Base-by-base conservation (phyloP, 2,329 filamentous ascomycete species). In the Orbilia javanica region DNA sequence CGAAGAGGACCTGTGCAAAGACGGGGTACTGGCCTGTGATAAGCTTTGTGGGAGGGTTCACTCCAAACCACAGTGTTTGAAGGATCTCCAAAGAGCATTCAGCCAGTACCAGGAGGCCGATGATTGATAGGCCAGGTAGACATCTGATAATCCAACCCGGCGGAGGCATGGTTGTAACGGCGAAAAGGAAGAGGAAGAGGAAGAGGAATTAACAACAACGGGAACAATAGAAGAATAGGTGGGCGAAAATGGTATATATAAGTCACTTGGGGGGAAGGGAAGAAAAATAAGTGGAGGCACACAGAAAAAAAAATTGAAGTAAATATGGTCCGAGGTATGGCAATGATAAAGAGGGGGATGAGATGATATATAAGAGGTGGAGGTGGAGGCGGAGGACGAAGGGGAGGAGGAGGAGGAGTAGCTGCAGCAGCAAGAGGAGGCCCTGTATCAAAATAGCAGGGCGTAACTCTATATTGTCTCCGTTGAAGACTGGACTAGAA, bases 1-100 rank as follows among this genome's bases (percentile, higher is more conserved):
- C 87, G 81, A 90, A 91, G 31, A 89, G 50, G n/a, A 77, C 73
- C 13, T 77, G 73, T 57, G 73, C 73, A 36, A 77, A 27, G 60
- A 77, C 60, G 44, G 66, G 66, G 50, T 53, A 55, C 27, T 71
- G 66, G 39, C 73, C 73, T 34, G 73, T 71, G 73, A 77, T 77
- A 46, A 77, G 20, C 39, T 77, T 77, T 27, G 73, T 77, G 11
- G 73, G 73, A 46, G 66, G 66, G 50, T 42, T 71, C 3, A 52
- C 60, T 25, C 73, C 73, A 4, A 77, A 55, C 66, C 67, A 77
- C 34, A 77, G 31, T 39, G 57, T 80, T 57, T 80, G 71, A 10
- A 81, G 71, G 44, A 81, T 81, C 34, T 73, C 79, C 34, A 81
- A 67, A n/a, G 80, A 73, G 50, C 66, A 79, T 62, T 81, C 80